phyloP scores from a whole-genome alignment of 139 green algal genomes.

The Volvox africanus region DNA sequence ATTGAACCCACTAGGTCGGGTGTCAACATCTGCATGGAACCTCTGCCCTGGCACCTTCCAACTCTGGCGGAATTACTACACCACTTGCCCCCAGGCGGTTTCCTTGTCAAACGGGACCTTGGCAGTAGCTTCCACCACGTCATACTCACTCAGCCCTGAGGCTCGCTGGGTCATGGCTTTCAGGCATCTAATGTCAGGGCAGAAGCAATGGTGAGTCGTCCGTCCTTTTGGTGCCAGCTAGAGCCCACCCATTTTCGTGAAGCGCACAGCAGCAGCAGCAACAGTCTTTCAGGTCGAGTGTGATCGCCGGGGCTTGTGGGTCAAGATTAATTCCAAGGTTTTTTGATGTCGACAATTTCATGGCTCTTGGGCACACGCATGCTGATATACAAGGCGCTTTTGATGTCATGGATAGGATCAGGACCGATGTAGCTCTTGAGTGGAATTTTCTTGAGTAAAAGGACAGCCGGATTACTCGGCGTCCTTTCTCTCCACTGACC shows the following conservation, averaged over 20 bases:
- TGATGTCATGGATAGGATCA: neutral
- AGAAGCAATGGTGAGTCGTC: too few relatives aligned
- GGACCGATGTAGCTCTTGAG: neutral
- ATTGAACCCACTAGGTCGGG: constrained; percentile 16
- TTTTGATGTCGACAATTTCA: neutral
- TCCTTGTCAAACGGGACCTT: constrained; percentile 33
- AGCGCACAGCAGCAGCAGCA: too few relatives aligned
- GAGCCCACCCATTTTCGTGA: too few relatives aligned
- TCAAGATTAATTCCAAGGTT: neutral
- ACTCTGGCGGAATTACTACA: neutral
- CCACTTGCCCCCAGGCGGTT: neutral
- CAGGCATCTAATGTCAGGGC: constrained; percentile 17
- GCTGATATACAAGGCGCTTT: neutral
- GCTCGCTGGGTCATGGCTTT: constrained; percentile 29
- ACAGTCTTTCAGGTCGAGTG: too few relatives aligned
- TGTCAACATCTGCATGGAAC: constrained; percentile 20
- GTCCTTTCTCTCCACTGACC: neutral
- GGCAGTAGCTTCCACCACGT: constrained; percentile 28
- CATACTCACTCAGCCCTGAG: neutral
- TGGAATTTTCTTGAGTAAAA: neutral
- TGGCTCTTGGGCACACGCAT: neutral
- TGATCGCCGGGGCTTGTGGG: neutral
- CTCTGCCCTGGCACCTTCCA: constrained; percentile 34
- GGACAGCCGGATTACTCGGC: neutral
- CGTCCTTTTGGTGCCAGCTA: too few relatives aligned